Base-by-base conservation (phyloP, 78 protist species). In the Monosiga brevicollis region DNA sequence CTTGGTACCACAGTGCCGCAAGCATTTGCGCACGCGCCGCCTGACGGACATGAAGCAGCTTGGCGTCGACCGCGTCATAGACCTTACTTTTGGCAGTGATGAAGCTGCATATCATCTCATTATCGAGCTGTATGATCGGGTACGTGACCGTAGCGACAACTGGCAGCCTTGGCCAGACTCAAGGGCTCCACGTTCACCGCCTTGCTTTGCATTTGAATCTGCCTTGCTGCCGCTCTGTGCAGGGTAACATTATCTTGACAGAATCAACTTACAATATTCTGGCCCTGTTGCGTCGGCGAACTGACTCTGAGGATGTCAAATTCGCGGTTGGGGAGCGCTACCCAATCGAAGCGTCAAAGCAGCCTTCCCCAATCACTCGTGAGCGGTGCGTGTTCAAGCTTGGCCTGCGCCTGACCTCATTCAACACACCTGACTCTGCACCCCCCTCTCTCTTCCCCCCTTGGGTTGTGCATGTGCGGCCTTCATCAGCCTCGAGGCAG, bases 11-110 rank as follows among this genome's bases (percentile, higher is more conserved):
- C 49, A 93, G 91, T 83, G 95, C 43, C 91, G 97, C 82, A 96
- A 95, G 88, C 95, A 95, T 88, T 23, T 96, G 22, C 89, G 94
- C 42, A 78, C 86, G 22, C 77, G 82, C 76, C 83, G 95, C 24
- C 54, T 95, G 39, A 94, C 89, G 41, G 81, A 42, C 79, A 88
- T 96, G 29, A 73, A 49, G 39, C 97, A 95, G 87, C 74, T 96
- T 11, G 98, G 98, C 32, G 85, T 87, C 37, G 99, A 97, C 73
- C 96, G 99, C 74, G 86, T 93, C 42, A 84, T 95, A 38, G 94
- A 90, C 39, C 37, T 97, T 73, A 78, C 86, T 24, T 96, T 93
- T 78, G 96, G 93, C 39, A 34, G 86, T 0, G 96, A 90, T 36
- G 94, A 87, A 34, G 80, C 55, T 9, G 84, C 79, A n/a, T 80